Conservation (phyloP, 2,329 filamentous ascomycete species). For the Drechslerella dactyloides region DNA sequence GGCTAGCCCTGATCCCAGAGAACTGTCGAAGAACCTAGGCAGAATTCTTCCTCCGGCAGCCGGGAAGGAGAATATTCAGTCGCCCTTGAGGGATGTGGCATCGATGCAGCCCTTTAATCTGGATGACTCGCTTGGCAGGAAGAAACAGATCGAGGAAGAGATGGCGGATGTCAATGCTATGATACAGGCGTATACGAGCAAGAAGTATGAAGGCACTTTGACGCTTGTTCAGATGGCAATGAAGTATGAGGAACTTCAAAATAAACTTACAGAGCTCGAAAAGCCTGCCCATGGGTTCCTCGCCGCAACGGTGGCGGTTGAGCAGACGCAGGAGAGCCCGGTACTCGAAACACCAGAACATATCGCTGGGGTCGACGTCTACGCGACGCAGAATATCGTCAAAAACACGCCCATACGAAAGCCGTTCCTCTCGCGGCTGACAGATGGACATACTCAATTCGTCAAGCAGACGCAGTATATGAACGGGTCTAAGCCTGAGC, state of each 20-base stretch:
- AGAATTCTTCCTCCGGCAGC: constrained; percentile 21
- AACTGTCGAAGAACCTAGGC: constrained; percentile 32
- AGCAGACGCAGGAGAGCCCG: constrained; percentile 22
- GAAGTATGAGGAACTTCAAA: constrained; percentile 36
- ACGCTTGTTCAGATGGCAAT: constrained; percentile 46
- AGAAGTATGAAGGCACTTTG: constrained; percentile 31
- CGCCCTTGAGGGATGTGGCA: constrained; percentile 13
- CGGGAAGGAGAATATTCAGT: constrained; percentile 37
- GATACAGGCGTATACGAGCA: constrained; percentile 36
- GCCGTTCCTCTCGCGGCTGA: constrained; percentile 19
- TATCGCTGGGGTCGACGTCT: constrained; percentile 31
- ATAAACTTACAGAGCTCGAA: constrained; percentile 20
- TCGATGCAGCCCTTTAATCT: constrained; percentile 6
- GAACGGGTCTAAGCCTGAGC: constrained; percentile 24
- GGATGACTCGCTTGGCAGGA: constrained; percentile 5
- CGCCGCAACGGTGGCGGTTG: constrained; percentile 10
- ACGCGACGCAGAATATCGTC: constrained; percentile 37
- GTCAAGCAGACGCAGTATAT: constrained; percentile 44
- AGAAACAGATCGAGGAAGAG: constrained; percentile 30
- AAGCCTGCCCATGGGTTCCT: background rate
- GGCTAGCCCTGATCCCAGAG: constrained; percentile 36
- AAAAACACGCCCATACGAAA: constrained; percentile 33
- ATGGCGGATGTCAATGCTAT: constrained; percentile 24
- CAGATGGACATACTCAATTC: constrained; percentile 34
- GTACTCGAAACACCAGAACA: constrained; percentile 23